Evolutionary conservation across 805 yeast species (phyloP).

Genomic region (Kluyveromyces aestuarii): DNA sequence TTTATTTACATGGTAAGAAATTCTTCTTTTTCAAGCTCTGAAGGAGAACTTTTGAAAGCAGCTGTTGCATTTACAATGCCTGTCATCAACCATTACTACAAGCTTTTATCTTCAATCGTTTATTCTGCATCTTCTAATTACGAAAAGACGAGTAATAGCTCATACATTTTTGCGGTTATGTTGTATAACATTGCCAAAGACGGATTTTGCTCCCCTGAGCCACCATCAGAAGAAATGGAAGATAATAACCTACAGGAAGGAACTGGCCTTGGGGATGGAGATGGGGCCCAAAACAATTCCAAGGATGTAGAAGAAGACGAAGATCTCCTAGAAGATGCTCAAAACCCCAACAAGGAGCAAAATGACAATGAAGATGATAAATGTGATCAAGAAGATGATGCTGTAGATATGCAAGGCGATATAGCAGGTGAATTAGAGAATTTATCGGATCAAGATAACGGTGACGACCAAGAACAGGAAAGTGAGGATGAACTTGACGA

Average conservation of each 20-base stretch:
- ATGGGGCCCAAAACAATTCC: constrained; percentile 72
- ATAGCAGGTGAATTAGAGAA: constrained; percentile 93
- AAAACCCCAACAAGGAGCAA: constrained; percentile 64
- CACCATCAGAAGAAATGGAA: constrained; percentile 50
- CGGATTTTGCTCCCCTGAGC: constrained; percentile 91
- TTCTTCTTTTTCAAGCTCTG: constrained; percentile 30
- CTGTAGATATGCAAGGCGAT: constrained; percentile 91
- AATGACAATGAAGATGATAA: constrained; percentile 51
- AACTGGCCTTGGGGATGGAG: constrained; percentile 89
- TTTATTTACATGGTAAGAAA: constrained; percentile 30
- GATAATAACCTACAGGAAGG: constrained; percentile 73
- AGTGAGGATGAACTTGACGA: constrained; percentile 76
- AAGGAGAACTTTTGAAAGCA: constrained; percentile 37
- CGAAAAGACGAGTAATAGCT: constrained; percentile 46
- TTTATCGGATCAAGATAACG: constrained; percentile 53
- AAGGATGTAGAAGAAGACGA: constrained; percentile 89
- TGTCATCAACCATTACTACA: constrained; percentile 48
- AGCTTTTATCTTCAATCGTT: constrained; percentile 37
- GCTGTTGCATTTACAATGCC: constrained; percentile 53
- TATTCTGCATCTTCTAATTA: constrained; percentile 41
- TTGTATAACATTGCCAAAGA: constrained; percentile 56
- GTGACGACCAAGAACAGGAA: constrained; percentile 40
- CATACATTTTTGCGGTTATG: constrained; percentile 46
- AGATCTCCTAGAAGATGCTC: constrained; percentile 72
- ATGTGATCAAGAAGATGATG: constrained; percentile 74